Evolutionary conservation across 805 yeast genomes (phyloP), one percentile per base, ranked within the genome.

Genomic region (Saccharomycopsis fermentans): DNA sequence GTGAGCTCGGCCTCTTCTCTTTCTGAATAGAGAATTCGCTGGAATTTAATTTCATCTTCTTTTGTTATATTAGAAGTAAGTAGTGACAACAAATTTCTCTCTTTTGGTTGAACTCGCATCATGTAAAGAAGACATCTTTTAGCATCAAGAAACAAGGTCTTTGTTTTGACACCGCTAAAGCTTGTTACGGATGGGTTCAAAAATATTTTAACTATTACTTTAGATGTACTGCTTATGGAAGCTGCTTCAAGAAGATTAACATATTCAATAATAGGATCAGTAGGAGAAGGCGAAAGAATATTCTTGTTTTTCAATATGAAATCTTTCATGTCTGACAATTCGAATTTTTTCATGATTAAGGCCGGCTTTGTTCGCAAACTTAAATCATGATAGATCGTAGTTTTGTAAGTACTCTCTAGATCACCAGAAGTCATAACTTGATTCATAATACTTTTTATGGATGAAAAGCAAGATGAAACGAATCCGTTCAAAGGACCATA

Each of bases 81-180:
- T 58, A 90, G 71, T 55, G 87, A 94, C 56, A 86, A 78, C 51
- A 92, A 75, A 62, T 82, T 62, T 77, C 78, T 74, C 35, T 84
- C 84, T 12, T 80, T 78, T 51, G 75, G 77, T 73, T 94, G 97
- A 5, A 94, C 87, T 63, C 90, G 83, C 62, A 91, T 81, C 66
- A 92, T 82, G 67, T 90, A 90, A 16, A 86, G 72, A n/a, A 91
- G 73, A 64, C 90, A 86, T 62, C 96, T 75, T 69, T 92, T 92
- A 0, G 87, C 90, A 66, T 89, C 90, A 56, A 89, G 78, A 65
- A 85, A 74, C 34, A 88, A 71, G 5, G 86, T 73, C 56, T 79
- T 79, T 40, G 78, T 70, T 65, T 83, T 84, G 1, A 83, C 78
- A 56, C 86, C 88, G 62, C 78, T 78, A 37, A 74, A 76, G 19